Percentiles rank a stretch among this genome's conserved stretches.
Evolutionary conservation across 1,284 basidiomycete species (phyloP).

Genomic region (Rhodotorula sp.): DNA sequence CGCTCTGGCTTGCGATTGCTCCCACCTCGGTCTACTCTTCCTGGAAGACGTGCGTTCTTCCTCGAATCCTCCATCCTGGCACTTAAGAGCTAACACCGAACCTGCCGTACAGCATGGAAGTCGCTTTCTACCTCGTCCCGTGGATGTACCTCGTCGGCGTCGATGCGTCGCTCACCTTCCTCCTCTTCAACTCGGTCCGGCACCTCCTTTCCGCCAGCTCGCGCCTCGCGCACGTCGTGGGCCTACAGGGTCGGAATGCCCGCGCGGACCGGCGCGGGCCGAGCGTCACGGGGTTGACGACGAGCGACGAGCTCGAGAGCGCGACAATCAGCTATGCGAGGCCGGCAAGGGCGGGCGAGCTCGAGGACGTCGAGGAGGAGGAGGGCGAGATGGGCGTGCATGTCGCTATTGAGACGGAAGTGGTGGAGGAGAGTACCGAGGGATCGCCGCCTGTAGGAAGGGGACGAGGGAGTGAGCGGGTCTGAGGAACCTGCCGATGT

Average conservation of each 20-base stretch:
- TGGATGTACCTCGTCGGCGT: slow-evolving; percentile 26
- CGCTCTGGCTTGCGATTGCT: slow-evolving; percentile 14
- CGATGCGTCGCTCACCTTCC: slow-evolving; percentile 9
- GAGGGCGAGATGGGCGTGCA: background rate
- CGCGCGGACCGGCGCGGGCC: background rate
- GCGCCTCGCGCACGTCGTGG: slow-evolving; percentile 1
- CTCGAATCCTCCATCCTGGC: background rate
- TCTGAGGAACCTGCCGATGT: background rate
- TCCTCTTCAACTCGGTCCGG: slow-evolving; percentile 15
- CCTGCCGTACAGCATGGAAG: slow-evolving; percentile 1
- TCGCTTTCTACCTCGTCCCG: slow-evolving; percentile 16
- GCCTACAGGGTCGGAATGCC: background rate
- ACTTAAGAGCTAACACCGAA: rapidly evolving
- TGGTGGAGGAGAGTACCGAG: slow-evolving; percentile 1
- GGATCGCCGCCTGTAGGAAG: background rate
- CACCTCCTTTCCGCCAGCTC: slow-evolving; percentile 6
- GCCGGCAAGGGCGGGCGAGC: background rate
- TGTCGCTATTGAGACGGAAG: slow-evolving; percentile 1
- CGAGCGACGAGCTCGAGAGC: slow-evolving; percentile 9
- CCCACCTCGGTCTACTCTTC: background rate
- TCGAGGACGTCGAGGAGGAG: background rate
- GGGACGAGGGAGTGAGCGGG: too few relatives aligned
- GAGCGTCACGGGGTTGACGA: slow-evolving; percentile 4
- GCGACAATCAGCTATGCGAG: background rate
- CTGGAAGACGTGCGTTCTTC: background rate